Evolutionary conservation across 2,329 filamentous ascomycete species (phyloP).

Genomic region (Alternaria angustiovoidea): DNA sequence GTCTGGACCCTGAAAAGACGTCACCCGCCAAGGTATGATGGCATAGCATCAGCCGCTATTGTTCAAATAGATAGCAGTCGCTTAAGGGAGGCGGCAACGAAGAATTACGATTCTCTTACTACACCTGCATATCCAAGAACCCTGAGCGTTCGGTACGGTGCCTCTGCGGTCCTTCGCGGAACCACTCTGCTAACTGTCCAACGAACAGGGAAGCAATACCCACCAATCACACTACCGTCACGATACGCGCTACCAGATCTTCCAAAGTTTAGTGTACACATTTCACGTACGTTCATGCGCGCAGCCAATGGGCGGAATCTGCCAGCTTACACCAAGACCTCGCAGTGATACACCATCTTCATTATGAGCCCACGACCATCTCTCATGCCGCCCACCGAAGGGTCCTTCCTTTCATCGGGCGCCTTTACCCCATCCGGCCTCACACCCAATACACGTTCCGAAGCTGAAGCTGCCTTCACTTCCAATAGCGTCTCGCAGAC

Average conservation of each 20-base stretch:
- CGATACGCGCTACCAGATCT: neutral
- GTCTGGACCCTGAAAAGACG: slow-evolving; percentile 25
- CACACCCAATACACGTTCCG: slow-evolving; percentile 46
- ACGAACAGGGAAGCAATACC: slow-evolving; percentile 3
- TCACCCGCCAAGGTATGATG: slow-evolving; percentile 25
- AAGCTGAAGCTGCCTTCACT: slow-evolving; percentile 46
- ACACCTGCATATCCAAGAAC: neutral
- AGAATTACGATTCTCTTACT: slow-evolving; percentile 5
- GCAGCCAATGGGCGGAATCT: neutral
- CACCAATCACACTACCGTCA: neutral
- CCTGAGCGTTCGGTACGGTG: neutral
- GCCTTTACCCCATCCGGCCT: slow-evolving; percentile 44
- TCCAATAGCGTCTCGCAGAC: slow-evolving; percentile 44
- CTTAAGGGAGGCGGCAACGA: slow-evolving; percentile 2
- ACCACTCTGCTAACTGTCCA: neutral
- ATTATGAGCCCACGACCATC: slow-evolving; percentile 31
- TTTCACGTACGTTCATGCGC: neutral
- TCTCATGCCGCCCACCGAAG: slow-evolving; percentile 30
- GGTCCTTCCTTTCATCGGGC: slow-evolving; percentile 26
- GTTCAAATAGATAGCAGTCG: slow-evolving; percentile 14
- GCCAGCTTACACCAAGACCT: neutral
- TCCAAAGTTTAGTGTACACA: neutral
- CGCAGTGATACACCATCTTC: neutral
- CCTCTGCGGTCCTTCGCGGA: neutral
- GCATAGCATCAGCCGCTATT: slow-evolving; percentile 16